These are phyloP conservation scores for Eimeria praecox DNA, from an alignment of 169 alveolate genomes.

Conservation along the genomic window DNA sequence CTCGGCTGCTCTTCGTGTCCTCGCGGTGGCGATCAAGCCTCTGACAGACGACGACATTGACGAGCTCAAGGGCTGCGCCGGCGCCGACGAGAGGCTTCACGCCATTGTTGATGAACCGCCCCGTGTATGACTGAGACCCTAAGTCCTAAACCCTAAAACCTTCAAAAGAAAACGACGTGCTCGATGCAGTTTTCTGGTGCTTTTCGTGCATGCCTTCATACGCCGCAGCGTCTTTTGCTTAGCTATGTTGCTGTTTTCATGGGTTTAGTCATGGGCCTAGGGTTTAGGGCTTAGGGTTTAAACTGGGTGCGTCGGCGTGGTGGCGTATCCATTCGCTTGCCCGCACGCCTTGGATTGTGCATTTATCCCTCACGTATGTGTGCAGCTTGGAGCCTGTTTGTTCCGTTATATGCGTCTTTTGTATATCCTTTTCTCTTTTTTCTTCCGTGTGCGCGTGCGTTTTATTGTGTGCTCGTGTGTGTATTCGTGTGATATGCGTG, in stretches of 20 bases:
- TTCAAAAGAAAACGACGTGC: not conserved
- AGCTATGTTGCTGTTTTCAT: not conserved
- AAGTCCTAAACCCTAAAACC: not conserved
- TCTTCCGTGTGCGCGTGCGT: not conserved
- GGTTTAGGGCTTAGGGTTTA: not conserved
- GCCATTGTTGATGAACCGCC: slow-evolving; percentile 79
- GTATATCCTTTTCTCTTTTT: not conserved
- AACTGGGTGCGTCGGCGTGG: not conserved
- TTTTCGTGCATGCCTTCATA: not conserved
- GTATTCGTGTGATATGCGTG: too few relatives aligned
- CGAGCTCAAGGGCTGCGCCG: slow-evolving; percentile 85
- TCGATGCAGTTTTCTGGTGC: not conserved
- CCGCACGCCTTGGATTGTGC: not conserved
- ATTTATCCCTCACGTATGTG: not conserved
- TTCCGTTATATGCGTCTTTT: not conserved
- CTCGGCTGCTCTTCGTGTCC: slow-evolving; percentile 92
- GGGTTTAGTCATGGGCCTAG: not conserved
- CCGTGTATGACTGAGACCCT: slow-evolving; percentile 38
- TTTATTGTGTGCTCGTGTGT: too few relatives aligned
- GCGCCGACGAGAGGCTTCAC: slow-evolving; percentile 91
- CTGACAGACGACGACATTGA: slow-evolving; percentile 85
- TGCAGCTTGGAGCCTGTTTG: not conserved
- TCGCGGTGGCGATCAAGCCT: slow-evolving; percentile 91
- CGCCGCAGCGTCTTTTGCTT: too few relatives aligned
- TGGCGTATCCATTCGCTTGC: not conserved